phyloP scores from a whole-genome alignment of 2,329 filamentous ascomycete species.

The Chrysoporthe austroafricana region DNA sequence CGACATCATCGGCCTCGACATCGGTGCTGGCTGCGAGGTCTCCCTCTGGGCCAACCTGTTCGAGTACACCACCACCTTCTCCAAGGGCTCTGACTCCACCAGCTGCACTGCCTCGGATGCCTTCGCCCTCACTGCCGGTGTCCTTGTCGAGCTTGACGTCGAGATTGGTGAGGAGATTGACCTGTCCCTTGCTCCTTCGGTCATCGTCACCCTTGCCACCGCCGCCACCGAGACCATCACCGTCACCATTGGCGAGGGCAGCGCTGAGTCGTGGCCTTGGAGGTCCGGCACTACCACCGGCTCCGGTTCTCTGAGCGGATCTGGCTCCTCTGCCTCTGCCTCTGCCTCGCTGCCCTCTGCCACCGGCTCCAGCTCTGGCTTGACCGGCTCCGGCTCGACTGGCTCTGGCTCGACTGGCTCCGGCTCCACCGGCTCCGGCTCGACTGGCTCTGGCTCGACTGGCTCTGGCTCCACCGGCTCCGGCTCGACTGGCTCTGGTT shows the following conservation, averaged over 20 bases:
- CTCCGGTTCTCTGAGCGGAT: constrained; percentile 13
- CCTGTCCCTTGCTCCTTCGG: constrained; percentile 35
- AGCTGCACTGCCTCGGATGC: constrained; percentile 32
- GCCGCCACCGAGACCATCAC: constrained; percentile 30
- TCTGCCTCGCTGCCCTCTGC: constrained; percentile 15
- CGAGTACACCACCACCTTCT: constrained; percentile 36
- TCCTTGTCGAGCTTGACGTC: constrained; percentile 34
- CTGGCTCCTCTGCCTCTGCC: constrained; percentile 10
- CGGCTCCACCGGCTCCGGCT: not conserved
- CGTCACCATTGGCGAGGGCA: constrained; percentile 27
- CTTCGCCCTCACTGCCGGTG: constrained; percentile 34
- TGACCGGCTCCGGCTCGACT: not conserved
- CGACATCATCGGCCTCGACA: constrained; percentile 33
- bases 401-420: not conserved
- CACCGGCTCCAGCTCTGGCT: constrained; percentile 16
- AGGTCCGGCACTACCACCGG: constrained; percentile 7
- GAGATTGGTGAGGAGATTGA: constrained; percentile 32
- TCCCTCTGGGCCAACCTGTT: constrained; percentile 38
- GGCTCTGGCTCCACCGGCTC: constrained; percentile 4
- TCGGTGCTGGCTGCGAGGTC: constrained; percentile 35
- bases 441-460: constrained; percentile 4
- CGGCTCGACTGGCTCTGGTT: not conserved
- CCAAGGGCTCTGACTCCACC: constrained; percentile 20
- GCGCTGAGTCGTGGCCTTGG: constrained; percentile 23
- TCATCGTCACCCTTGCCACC: constrained; percentile 35